Evolutionary conservation across 495 filamentous ascomycete species (phyloP), one percentile per base, ranked within the genome.

Genomic region (Penicillium bovifimosum): DNA sequence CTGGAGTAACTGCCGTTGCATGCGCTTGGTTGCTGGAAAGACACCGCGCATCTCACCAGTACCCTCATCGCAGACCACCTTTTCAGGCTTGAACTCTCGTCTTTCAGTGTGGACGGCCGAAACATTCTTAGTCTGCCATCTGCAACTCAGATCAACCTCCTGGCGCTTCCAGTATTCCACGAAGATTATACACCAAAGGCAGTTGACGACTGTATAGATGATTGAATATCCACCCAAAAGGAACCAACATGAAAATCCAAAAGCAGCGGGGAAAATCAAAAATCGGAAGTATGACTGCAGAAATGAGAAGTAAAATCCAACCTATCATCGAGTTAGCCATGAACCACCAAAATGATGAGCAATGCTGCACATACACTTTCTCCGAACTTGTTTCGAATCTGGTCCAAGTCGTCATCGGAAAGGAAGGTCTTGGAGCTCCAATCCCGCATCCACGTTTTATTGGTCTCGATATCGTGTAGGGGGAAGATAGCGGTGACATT

Each of bases 111-210:
- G 86, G 47, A 97, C 88, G 31, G 79, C 81, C 4, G 89, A 90
- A 14, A 96, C 90, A 11, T 87, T 87, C 36, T 87, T 86, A 9
- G 96, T 92, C 18, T 90, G 87, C 93, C 93, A 98, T 39, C 90
- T 84, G 31, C 96, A 84, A 17, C 88, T 87, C 9, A 97, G 74
- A 66, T 98, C 95, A 10, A 86, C 76, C 67, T 98, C 91, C 70
- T 96, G 88, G 52, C 87, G 86, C 72, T 93, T 96, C 93, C 93
- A 98, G 65, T 89, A 96, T 68, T 98, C 93, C 34, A 95, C 86
- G 61, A 98, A 97, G 17, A 91, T 72, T 2, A 95, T 83, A 47
- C 86, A 86, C 91, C 92, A 96, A 5, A 97, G 73, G 28, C 82
- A 83, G 64, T 87, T 95, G 35, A 88, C 80, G 9, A 92, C 61